These are phyloP conservation scores for Parathielavia hyrcaniae DNA, from an alignment of 495 filamentous ascomycete genomes.

Conservation along the genomic window DNA sequence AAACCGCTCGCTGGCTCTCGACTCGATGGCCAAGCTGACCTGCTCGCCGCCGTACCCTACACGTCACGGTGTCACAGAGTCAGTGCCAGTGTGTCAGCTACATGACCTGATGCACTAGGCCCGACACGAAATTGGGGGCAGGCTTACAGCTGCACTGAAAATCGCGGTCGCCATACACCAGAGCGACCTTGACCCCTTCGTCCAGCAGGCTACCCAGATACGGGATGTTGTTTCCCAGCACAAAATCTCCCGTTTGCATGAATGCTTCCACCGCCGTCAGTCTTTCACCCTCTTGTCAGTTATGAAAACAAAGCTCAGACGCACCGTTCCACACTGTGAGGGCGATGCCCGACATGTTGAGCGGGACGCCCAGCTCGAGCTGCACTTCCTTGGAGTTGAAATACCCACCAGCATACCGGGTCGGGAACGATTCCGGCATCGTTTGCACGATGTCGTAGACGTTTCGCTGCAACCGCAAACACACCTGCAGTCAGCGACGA, in stretches of 20 bases:
- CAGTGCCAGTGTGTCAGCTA: background rate
- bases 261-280: slow-evolving; percentile 34
- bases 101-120: no score
- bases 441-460: slow-evolving; percentile 52
- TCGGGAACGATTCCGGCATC: slow-evolving; percentile 56
- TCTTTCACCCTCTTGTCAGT: background rate
- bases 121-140: background rate
- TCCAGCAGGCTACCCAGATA: slow-evolving; percentile 47
- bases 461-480: background rate
- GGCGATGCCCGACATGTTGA: slow-evolving; percentile 58
- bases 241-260: slow-evolving; percentile 45
- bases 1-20: slow-evolving; percentile 30
- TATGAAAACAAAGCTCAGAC: background rate
- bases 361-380: slow-evolving; percentile 53
- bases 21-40: slow-evolving; percentile 49
- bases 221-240: slow-evolving; percentile 38
- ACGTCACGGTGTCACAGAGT: background rate
- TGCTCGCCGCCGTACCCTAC: slow-evolving; percentile 48
- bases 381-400: slow-evolving; percentile 54
- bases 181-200: slow-evolving; percentile 55
- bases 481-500: background rate
- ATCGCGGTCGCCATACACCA: slow-evolving; percentile 58
- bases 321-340: slow-evolving; percentile 40
- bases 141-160: slow-evolving; percentile 56
- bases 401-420: slow-evolving; percentile 52